phyloP scores from a whole-genome alignment of 352 stramenopile species.

The Globisporangium paddicum region DNA sequence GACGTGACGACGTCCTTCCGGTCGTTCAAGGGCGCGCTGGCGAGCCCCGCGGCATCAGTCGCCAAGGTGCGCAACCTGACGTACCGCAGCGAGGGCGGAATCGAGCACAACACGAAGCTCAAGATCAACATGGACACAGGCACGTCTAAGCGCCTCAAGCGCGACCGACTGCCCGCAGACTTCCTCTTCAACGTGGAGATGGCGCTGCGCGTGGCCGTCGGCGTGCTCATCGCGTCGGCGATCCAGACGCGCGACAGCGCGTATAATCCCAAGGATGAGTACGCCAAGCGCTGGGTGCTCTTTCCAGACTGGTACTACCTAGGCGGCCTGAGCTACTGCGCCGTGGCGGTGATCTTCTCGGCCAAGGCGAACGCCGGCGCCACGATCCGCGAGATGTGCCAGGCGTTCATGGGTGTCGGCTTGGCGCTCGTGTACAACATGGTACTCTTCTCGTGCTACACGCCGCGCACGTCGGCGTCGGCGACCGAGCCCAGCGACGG shows the following conservation, averaged over 20 bases:
- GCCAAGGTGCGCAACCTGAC: too few relatives aligned
- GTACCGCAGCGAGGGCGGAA: too few relatives aligned
- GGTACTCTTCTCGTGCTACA: constrained; percentile 37
- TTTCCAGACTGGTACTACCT: constrained; percentile 64
- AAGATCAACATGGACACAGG: constrained; percentile 24
- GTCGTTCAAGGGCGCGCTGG: too few relatives aligned
- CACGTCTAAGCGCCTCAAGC: too few relatives aligned
- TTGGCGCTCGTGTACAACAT: constrained; percentile 66
- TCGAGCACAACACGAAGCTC: constrained; percentile 17
- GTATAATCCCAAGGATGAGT: constrained; percentile 20
- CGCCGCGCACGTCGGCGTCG: constrained; percentile 24
- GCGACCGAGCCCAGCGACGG: constrained; percentile 19
- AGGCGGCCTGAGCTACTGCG: constrained; percentile 51
- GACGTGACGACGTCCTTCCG: too few relatives aligned
- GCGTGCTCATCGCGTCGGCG: constrained; percentile 51
- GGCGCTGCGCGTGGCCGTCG: constrained; percentile 45
- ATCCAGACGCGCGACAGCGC: constrained; percentile 43
- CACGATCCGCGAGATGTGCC: constrained; percentile 34
- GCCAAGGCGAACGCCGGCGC: constrained; percentile 34
- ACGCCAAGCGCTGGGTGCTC: constrained; percentile 51
- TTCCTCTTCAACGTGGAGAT: constrained; percentile 37
- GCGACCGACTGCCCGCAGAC: constrained; percentile 18
- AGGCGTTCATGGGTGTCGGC: constrained; percentile 34
- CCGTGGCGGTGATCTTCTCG: constrained; percentile 35
- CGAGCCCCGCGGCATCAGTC: too few relatives aligned